Conservation (phyloP, 2,329 filamentous ascomycete species). For the Xylariaceae sp. region DNA sequence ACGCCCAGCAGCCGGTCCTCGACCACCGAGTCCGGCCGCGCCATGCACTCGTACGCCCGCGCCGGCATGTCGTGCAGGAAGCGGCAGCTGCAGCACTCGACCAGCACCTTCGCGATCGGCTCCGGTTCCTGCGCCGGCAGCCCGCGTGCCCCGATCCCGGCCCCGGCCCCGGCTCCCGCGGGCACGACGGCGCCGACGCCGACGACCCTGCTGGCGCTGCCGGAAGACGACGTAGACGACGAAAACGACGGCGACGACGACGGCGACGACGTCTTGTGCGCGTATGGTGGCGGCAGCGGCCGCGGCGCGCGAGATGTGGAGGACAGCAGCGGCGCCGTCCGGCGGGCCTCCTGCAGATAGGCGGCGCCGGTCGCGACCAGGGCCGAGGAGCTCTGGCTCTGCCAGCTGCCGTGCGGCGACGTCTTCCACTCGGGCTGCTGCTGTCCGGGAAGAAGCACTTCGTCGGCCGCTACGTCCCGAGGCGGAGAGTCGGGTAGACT, state of each 20-base stretch:
- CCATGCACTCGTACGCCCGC: slow-evolving; percentile 58
- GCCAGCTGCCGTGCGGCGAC: slow-evolving; percentile 17
- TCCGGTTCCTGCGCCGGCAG: too few relatives aligned
- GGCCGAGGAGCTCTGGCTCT: slow-evolving; percentile 15
- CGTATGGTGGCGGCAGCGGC: slow-evolving; percentile 19
- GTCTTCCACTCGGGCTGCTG: slow-evolving; percentile 20
- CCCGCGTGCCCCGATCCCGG: too few relatives aligned
- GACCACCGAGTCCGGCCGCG: slow-evolving; percentile 47
- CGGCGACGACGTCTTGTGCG: slow-evolving; percentile 18
- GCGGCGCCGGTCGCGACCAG: slow-evolving; percentile 21
- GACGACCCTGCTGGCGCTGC: too few relatives aligned
- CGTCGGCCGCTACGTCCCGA: slow-evolving; percentile 16
- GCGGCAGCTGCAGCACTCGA: slow-evolving; percentile 57
- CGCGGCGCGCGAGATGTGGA: slow-evolving; percentile 15
- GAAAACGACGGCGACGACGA: too few relatives aligned
- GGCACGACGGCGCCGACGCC: too few relatives aligned
- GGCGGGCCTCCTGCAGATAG: slow-evolving; percentile 30
- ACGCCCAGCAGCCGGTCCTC: slow-evolving; percentile 44
- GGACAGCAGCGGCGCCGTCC: slow-evolving; percentile 20
- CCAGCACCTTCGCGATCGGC: slow-evolving; percentile 54
- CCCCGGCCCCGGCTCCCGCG: too few relatives aligned
- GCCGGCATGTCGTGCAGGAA: slow-evolving; percentile 61
- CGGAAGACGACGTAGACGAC: too few relatives aligned
- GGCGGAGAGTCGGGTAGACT: slow-evolving; percentile 22
- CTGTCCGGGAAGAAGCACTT: slow-evolving; percentile 16